Evolutionary conservation across 371 early-diverging fungal genomes (phyloP).

Genomic region (Syncephalastrum sp.): DNA sequence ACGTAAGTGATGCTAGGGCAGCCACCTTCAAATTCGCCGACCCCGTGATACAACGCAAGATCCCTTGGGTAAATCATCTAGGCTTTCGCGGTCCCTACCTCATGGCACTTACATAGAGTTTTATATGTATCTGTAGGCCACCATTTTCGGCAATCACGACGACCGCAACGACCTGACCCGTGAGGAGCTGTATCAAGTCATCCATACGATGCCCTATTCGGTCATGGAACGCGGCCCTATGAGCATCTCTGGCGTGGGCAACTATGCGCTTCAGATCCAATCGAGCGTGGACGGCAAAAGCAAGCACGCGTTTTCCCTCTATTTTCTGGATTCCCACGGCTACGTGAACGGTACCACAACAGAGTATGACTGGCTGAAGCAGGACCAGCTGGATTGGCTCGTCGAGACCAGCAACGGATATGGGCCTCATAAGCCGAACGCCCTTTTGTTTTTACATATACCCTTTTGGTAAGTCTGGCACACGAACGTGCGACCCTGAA

Average conservation of each 20-base stretch:
- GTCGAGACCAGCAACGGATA: conserved; percentile 22
- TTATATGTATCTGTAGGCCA: conserved; percentile 21
- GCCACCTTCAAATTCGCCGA: conserved; percentile 49
- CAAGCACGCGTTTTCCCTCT: conserved; percentile 40
- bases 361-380: conserved; percentile 42
- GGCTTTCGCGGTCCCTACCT: too few relatives aligned
- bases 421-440: conserved; percentile 29
- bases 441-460: conserved; percentile 52
- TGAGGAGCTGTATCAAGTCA: conserved; percentile 50
- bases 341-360: conserved; percentile 35
- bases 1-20: conserved; percentile 38
- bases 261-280: conserved; percentile 41
- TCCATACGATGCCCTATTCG: conserved; percentile 46
- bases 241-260: conserved; percentile 48
- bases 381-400: conserved; percentile 54
- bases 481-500: too few relatives aligned
- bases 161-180: conserved; percentile 48
- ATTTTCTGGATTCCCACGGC: conserved; percentile 53
- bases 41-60: conserved; percentile 42
- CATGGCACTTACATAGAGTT: background rate
- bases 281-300: conserved; percentile 11
- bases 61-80: conserved; percentile 40
- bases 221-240: conserved; percentile 44
- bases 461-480: conserved; percentile 30
- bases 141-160: conserved; percentile 59